phyloP scores from a whole-genome alignment of 192 early-diverging fungal genomes.

The Umbelopsis ramanniana region DNA sequence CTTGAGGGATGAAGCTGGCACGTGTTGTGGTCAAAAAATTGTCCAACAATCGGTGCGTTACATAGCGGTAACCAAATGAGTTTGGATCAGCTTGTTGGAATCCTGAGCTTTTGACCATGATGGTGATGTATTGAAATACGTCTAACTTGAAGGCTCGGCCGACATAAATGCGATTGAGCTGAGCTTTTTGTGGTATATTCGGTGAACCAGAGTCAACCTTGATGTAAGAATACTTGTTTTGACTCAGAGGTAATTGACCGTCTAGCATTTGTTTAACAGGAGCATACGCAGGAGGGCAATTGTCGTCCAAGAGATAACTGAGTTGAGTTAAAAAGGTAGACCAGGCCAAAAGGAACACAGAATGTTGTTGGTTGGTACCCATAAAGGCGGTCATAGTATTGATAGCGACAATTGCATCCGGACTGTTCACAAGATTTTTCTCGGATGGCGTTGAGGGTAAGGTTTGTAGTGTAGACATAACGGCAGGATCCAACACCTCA shows the following conservation, averaged over 20 bases:
- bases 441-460: slow-evolving; percentile 7
- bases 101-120: slow-evolving; percentile 16
- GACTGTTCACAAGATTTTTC: slow-evolving; percentile 34
- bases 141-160: slow-evolving; percentile 24
- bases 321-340: slow-evolving; percentile 39
- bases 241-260: slow-evolving; percentile 2
- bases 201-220: slow-evolving; percentile 7
- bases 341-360: slow-evolving; percentile 50
- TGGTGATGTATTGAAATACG: slow-evolving; percentile 23
- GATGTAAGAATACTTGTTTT: not conserved
- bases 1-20: slow-evolving; percentile 25
- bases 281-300: not conserved
- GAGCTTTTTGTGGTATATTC: slow-evolving; percentile 23
- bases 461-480: slow-evolving; percentile 24
- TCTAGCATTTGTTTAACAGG: slow-evolving; percentile 11
- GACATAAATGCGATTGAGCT: slow-evolving; percentile 24
- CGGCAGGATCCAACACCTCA: slow-evolving; percentile 36
- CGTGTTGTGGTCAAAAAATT: slow-evolving; percentile 26
- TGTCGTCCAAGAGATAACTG: slow-evolving; percentile 5
- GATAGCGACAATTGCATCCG: slow-evolving; percentile 30
- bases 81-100: slow-evolving; percentile 24
- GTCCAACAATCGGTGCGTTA: not conserved
- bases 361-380: slow-evolving; percentile 37
- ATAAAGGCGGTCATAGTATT: slow-evolving; percentile 37
- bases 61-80: slow-evolving; percentile 14